Conservation (phyloP, 2,329 filamentous ascomycete species). For the Ophidiomyces ophidiicola region DNA sequence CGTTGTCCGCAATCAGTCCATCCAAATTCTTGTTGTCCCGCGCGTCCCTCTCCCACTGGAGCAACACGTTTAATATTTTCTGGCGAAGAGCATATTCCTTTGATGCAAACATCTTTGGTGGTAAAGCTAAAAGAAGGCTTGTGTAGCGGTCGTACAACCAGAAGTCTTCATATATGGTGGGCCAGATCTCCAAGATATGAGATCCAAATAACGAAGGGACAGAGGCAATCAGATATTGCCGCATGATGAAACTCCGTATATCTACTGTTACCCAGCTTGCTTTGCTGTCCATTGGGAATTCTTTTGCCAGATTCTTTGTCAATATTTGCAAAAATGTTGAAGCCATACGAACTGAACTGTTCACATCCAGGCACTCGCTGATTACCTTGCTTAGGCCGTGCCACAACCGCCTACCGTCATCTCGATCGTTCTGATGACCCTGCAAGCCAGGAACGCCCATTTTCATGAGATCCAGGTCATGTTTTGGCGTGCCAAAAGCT, state of each 20-base stretch:
- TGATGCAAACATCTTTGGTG: conserved; percentile 15
- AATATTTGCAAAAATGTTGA: conserved; percentile 15
- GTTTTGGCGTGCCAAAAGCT: conserved; percentile 15
- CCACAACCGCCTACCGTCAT: conserved; percentile 14
- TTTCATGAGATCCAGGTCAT: conserved; percentile 15
- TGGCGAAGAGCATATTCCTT: conserved; percentile 14
- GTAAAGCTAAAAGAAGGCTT: conserved; percentile 11
- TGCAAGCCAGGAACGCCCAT: conserved; percentile 12
- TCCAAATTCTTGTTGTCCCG: conserved; percentile 18
- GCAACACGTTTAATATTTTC: conserved; percentile 9
- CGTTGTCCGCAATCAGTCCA: conserved; percentile 23
- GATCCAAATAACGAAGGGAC: conserved; percentile 17
- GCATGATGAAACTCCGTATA: conserved; percentile 15
- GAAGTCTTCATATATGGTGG: conserved; percentile 14
- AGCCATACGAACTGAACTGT: conserved; percentile 11
- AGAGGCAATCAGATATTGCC: conserved; percentile 15
- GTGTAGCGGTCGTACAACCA: conserved; percentile 18
- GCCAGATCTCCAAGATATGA: conserved; percentile 17
- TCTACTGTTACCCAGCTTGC: conserved; percentile 17
- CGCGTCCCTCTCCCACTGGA: conserved; percentile 16
- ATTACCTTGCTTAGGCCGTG: conserved; percentile 14
- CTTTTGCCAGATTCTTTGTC: conserved; percentile 14
- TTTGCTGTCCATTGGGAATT: conserved; percentile 12
- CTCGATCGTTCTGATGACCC: conserved; percentile 4
- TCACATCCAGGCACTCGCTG: conserved; percentile 11